phyloP scores from a whole-genome alignment of 331 rosid genomes.

The Saraca asoca region DNA sequence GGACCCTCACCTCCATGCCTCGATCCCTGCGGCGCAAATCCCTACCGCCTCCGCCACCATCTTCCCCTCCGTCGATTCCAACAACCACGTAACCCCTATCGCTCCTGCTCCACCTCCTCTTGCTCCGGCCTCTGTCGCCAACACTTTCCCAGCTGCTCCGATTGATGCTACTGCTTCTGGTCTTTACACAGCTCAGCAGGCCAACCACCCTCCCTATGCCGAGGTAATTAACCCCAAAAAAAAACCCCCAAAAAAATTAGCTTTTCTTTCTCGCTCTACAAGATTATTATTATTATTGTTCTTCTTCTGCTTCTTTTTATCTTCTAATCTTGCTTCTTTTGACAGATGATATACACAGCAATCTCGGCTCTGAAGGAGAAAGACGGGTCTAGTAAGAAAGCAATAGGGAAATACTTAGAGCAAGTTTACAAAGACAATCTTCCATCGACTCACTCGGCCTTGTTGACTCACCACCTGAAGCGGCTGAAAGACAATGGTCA shows the following conservation, averaged over 20 bases:
- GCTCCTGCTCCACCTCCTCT: no score
- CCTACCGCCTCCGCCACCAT: conserved; percentile 7
- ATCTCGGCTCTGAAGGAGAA: conserved; percentile 70
- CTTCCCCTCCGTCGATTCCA: conserved; percentile 32
- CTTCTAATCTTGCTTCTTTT: not conserved
- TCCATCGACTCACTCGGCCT: conserved; percentile 52
- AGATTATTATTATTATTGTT: not conserved
- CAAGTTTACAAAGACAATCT: conserved; percentile 50
- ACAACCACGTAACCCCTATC: conserved; percentile 26
- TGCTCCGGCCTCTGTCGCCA: conserved; percentile 13
- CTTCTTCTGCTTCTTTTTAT: not conserved
- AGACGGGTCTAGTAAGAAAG: conserved; percentile 77
- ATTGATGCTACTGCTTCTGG: not conserved
- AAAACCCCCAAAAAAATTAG: not conserved
- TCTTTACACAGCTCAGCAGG: not conserved
- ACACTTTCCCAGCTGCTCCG: conserved; percentile 26
- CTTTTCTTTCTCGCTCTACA: not conserved
- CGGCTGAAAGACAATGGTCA: conserved; percentile 61
- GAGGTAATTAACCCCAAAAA: conserved; percentile 50
- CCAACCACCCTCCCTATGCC: conserved; percentile 64
- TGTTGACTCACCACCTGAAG: conserved; percentile 76
- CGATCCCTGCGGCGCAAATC: not conserved
- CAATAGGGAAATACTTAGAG: conserved; percentile 78
- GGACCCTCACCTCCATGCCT: not conserved
- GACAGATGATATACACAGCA: conserved; percentile 75